These are phyloP conservation scores for Phialemoniopsis sp. DNA, from an alignment of 2,329 filamentous ascomycete genomes.

Conservation along the genomic window DNA sequence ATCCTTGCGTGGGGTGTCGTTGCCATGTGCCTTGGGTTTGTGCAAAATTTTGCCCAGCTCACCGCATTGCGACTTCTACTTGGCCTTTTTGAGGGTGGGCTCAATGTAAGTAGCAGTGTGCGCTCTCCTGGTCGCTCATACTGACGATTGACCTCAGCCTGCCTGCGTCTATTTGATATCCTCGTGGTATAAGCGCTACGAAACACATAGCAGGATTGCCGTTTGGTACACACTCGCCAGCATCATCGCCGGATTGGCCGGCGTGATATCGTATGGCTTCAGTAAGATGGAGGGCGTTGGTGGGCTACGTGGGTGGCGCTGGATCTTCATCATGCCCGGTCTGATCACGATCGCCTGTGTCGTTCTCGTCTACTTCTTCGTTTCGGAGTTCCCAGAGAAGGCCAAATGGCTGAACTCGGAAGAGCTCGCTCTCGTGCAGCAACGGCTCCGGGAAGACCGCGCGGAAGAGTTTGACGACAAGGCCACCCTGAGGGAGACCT, in stretches of 20 bases:
- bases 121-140: slow-evolving; percentile 47
- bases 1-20: slow-evolving; percentile 40
- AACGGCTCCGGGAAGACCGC: slow-evolving; percentile 33
- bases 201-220: slow-evolving; percentile 56
- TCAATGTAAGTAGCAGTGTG: slow-evolving; percentile 12
- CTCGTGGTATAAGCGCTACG: slow-evolving; percentile 63
- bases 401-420: slow-evolving; percentile 16
- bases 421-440: slow-evolving; percentile 19
- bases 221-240: slow-evolving; percentile 22
- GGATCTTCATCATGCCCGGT: slow-evolving; percentile 34
- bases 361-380: slow-evolving; percentile 15
- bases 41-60: neutral
- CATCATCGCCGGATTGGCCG: slow-evolving; percentile 20
- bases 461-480: slow-evolving; percentile 30
- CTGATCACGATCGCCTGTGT: slow-evolving; percentile 2
- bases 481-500: slow-evolving; percentile 26
- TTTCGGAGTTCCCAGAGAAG: slow-evolving; percentile 18
- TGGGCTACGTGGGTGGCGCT: slow-evolving; percentile 41
- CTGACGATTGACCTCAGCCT: slow-evolving; percentile 41
- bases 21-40: slow-evolving; percentile 5
- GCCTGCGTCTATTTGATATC: slow-evolving; percentile 55
- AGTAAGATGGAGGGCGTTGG: slow-evolving; percentile 36
- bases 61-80: slow-evolving; percentile 9
- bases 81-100: slow-evolving; percentile 9
- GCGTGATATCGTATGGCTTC: slow-evolving; percentile 15